Evolutionary conservation across 2,329 filamentous ascomycete genomes (phyloP).

Genomic region (Aspergillus udagawae): DNA sequence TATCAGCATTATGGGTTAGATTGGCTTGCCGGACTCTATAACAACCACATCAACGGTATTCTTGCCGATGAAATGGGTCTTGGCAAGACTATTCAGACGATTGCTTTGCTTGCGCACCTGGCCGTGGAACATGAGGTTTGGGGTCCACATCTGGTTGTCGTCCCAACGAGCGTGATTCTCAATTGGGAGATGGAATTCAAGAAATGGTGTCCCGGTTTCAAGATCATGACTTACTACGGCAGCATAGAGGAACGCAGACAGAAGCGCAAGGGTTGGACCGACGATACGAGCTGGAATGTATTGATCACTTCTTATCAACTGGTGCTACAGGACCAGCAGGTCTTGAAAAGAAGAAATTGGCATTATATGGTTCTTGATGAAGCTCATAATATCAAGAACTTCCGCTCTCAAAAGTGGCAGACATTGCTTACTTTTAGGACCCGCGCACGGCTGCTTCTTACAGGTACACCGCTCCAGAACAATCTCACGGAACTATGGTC

Average conservation of each 20-base stretch:
- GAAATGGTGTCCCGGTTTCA: slow-evolving; percentile 95
- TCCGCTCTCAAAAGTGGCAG: slow-evolving; percentile 96
- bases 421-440: slow-evolving; percentile 92
- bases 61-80: slow-evolving; percentile 98
- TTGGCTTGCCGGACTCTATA: slow-evolving; percentile 91
- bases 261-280: slow-evolving; percentile 90
- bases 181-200: slow-evolving; percentile 99
- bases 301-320: slow-evolving; percentile 97
- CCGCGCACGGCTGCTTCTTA: slow-evolving; percentile 77
- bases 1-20: slow-evolving; percentile 97
- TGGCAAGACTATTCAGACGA: slow-evolving; percentile 97
- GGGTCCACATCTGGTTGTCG: slow-evolving; percentile 93
- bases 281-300: slow-evolving; percentile 92
- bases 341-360: slow-evolving; percentile 89
- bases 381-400: slow-evolving; percentile 99
- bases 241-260: slow-evolving; percentile 85
- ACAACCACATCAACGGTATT: slow-evolving; percentile 90
- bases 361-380: slow-evolving; percentile 98
- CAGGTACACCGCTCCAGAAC: slow-evolving; percentile 93
- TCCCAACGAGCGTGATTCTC: slow-evolving; percentile 96
- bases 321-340: slow-evolving; percentile 87
- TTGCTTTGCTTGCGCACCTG: slow-evolving; percentile 85
- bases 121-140: slow-evolving; percentile 87
- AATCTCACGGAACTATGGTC: slow-evolving; percentile 97
- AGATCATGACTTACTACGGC: slow-evolving; percentile 95